Base-by-base conservation (phyloP, 768 basidiomycete species). In the Tricholomella constricta region DNA sequence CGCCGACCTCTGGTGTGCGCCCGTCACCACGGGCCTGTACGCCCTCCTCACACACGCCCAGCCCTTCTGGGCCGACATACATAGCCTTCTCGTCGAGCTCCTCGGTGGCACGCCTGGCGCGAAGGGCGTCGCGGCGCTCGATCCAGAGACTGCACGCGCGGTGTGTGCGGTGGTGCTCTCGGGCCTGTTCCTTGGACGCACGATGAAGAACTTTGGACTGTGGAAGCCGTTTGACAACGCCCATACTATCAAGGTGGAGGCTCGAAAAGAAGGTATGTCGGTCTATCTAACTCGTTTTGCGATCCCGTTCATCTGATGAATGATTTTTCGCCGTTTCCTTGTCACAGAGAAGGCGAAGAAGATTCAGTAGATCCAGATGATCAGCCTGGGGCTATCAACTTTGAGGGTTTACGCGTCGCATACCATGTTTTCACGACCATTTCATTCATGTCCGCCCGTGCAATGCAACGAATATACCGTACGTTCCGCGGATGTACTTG, bases 21-120 rank as follows among this genome's bases (percentile, higher is more conserved):
- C 91, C 6, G 70, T 86, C 59, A 72, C 86, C 60, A 92, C 91
- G 10, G 88, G 77, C 1, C 65, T 94, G 9, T 94, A 91, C 64
- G 85, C 93, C 48, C 80, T 85, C 52, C 78, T 94, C 46, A 94
- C 92, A 8, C 91, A 94, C 57, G 86, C 89, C 2, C 92, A 95
- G 65, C 89, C 92, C 0, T 88, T 89, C 68, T 94, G 86, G 86
- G 81, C 79, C 1, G 82, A 86, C 25, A 48, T 78, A 35, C 84
- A 88, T 57, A 55, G 65, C 4, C 62, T 84, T 15, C 59, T 86
- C 9, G 66, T 76, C 9, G 72, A 76, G 6, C 60, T 78, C 48
- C 70, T 83, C 22, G 83, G 84, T 10, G 67, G 65, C 22, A 48
- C 65, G 2, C 60, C 60, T 2, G 57, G 64, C 7, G 70, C 63